Percentiles rank a stretch among this genome's conserved stretches.
Evolutionary conservation across 1,284 basidiomycete genomes (phyloP).

Genomic region (Sutorius eximius): DNA sequence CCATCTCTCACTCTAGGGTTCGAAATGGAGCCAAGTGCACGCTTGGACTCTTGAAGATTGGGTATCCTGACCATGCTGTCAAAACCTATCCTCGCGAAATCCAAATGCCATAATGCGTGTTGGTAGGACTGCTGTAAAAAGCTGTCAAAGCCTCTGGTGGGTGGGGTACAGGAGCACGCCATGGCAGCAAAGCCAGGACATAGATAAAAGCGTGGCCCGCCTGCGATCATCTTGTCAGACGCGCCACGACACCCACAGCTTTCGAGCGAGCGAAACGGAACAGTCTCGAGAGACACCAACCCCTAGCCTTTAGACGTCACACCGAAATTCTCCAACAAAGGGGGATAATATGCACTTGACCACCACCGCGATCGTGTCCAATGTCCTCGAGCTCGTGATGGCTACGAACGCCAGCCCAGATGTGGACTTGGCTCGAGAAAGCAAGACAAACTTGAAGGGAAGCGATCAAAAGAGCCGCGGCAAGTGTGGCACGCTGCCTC

Average conservation of each 20-base stretch:
- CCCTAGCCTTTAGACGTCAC: not conserved
- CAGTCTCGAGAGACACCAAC: not conserved
- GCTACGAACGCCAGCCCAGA: not conserved
- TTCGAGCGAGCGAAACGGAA: not conserved
- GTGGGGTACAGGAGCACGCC: not conserved
- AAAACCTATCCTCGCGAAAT: not conserved
- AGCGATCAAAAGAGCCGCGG: not conserved
- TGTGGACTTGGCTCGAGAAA: not conserved
- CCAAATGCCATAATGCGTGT: not conserved
- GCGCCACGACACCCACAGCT: not conserved
- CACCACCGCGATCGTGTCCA: not conserved
- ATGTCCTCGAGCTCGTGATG: not conserved
- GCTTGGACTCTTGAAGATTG: no score
- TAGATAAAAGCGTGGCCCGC: not conserved
- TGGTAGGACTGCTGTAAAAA: not conserved
- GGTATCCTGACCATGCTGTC: not conserved
- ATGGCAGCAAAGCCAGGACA: not conserved
- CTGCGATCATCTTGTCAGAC: not conserved
- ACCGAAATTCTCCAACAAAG: not conserved
- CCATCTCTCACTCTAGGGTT: not conserved
- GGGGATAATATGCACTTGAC: not conserved
- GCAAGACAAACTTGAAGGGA: not conserved
- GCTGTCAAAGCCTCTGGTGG: not conserved
- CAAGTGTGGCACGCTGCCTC: not conserved
- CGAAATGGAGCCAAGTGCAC: not conserved